Base-by-base conservation (phyloP, 2,329 filamentous ascomycete genomes). In the Arthrocladium fulminans region DNA sequence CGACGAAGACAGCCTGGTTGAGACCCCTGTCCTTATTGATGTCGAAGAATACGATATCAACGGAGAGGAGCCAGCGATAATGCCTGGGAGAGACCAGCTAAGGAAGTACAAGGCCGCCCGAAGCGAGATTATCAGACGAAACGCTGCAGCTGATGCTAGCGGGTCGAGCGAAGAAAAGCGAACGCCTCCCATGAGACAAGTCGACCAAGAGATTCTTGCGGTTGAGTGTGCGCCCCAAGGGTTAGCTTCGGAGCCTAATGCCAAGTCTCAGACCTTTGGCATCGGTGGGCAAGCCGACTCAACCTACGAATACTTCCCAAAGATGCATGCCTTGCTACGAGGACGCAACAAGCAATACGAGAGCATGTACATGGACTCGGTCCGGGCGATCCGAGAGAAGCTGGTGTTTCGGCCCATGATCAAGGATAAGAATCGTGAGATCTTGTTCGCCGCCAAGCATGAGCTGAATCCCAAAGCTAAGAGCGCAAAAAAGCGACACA, bases 281-380 rank as follows among this genome's bases (percentile, higher is more conserved):
- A 52, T 73, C 46, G 71, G 67, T n/a, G 68, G 62, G 27, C 63
- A 65, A 58, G 67, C 69, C 3, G 71, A 74, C 53, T 73, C 71
- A 7, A 66, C 68, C 2, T 74, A 73, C 51, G 72, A 74, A 53
- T 74, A 74, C 50, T 56, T 74, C n/a, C 71, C 71, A 3, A 74
- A 74, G 53, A 65, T 71, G 57, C 66, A 71, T 49, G 62, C 72
- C 49, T 61, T 73, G 29, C 61, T 73, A 3, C 69, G 70, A 22
- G 68, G 68, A n/a, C 55, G 65, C 15, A 59, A 55, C 39, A 57
- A 65, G 7, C 68, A 71, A 51, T 73, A 72, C 51, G 61, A 61
- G 38, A 61, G 58, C 13, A 68, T 73, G 63, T 73, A 73, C 50
- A 61, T 67, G 47, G 64, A 61, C 32, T 60, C 68, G 13, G 66